Conservation (phyloP, 768 basidiomycete species). For the Suillus occidentalis region DNA sequence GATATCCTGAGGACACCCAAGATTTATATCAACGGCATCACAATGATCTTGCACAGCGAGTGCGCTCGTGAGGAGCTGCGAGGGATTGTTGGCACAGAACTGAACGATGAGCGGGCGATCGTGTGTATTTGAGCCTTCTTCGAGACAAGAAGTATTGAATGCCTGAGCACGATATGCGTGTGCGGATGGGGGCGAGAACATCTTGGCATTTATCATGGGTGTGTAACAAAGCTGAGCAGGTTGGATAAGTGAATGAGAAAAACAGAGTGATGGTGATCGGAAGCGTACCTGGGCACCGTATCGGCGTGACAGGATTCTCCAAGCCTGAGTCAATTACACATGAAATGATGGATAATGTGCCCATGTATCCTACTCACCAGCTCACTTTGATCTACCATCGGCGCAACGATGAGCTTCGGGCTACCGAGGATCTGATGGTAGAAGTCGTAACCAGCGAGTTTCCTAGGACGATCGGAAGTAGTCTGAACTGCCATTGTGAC, state of each 20-base stretch:
- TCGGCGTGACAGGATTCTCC: slow-evolving; percentile 78
- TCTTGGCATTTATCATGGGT: slow-evolving; percentile 98
- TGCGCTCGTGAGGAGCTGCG: slow-evolving; percentile 76
- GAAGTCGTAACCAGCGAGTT: slow-evolving; percentile 69
- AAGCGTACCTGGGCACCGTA: slow-evolving; percentile 73
- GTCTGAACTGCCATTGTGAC: neutral
- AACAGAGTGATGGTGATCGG: slow-evolving; percentile 7
- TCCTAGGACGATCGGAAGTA: neutral
- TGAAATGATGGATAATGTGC: neutral
- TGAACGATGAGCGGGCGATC: slow-evolving; percentile 90
- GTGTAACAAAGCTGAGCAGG: slow-evolving; percentile 76
- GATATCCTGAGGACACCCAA: slow-evolving; percentile 95
- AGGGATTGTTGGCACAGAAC: slow-evolving; percentile 91
- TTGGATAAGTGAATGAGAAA: slow-evolving; percentile 15
- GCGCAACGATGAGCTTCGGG: slow-evolving; percentile 89
- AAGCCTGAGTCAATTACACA: slow-evolving; percentile 57
- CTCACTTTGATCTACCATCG: slow-evolving; percentile 99
- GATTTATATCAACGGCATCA: slow-evolving; percentile 93
- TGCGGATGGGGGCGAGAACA: slow-evolving; percentile 56
- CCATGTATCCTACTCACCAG: slow-evolving; percentile 55
- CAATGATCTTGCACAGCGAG: slow-evolving; percentile 73
- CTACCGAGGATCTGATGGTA: slow-evolving; percentile 77
- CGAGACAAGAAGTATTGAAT: slow-evolving; percentile 69
- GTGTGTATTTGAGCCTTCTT: slow-evolving; percentile 73
- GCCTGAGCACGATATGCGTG: slow-evolving; percentile 56